A percentile compares a stretch with the other conserved stretches of the same genome.
These are phyloP conservation scores for Suillus americanus DNA, from an alignment of 768 basidiomycete genomes.

Conservation along the genomic window DNA sequence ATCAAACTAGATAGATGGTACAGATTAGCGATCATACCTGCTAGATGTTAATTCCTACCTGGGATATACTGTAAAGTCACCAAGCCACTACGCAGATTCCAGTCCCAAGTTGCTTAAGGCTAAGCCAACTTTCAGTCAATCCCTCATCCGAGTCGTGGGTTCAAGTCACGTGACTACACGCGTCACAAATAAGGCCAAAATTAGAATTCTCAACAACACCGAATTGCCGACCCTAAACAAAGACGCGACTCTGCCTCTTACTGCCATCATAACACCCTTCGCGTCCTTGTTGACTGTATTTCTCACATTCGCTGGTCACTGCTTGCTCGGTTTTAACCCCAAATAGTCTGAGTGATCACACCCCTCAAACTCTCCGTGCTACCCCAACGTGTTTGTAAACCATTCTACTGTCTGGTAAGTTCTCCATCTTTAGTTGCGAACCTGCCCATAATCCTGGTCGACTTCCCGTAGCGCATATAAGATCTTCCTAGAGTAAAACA, in stretches of 20 bases:
- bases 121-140: background rate
- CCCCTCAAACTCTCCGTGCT: background rate
- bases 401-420: background rate
- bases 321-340: background rate
- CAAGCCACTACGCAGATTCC: background rate
- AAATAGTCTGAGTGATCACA: background rate
- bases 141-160: background rate
- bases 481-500: background rate
- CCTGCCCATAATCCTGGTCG: background rate
- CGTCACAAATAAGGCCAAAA: slow-evolving; percentile 15
- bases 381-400: background rate
- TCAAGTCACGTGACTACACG: slow-evolving; percentile 25
- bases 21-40: background rate
- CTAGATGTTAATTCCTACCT: background rate
- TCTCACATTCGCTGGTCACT: slow-evolving; percentile 1
- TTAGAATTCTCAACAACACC: slow-evolving; percentile 18
- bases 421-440: background rate
- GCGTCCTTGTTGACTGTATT: slow-evolving; percentile 5
- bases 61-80: background rate
- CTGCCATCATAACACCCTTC: slow-evolving; percentile 26
- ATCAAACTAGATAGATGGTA: background rate
- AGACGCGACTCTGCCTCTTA: slow-evolving; percentile 30
- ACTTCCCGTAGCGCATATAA: background rate
- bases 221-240: slow-evolving; percentile 34
- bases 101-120: background rate